These are phyloP conservation scores for Crotalaria pallida DNA, from an alignment of 306 rosid genomes.

Conservation along the genomic window DNA sequence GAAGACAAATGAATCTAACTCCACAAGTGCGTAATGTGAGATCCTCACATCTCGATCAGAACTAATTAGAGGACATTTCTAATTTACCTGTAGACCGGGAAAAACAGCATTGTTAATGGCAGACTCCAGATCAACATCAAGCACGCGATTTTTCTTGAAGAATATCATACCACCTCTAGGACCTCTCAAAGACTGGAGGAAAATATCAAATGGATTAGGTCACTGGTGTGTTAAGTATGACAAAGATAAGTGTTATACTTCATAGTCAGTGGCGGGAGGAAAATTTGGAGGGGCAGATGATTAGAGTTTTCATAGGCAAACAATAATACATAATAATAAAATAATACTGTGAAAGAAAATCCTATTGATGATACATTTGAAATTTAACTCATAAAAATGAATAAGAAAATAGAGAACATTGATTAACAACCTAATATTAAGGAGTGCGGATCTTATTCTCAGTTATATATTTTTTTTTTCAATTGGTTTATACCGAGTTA, in stretches of 20 bases:
- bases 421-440: not conserved
- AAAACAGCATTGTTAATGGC: conserved; percentile 93
- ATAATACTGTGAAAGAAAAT: too few relatives aligned
- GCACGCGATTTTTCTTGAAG: conserved; percentile 80
- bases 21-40: not conserved
- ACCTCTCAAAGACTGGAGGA: conserved; percentile 77
- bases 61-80: conserved; percentile 2
- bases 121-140: conserved; percentile 72
- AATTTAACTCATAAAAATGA: too few relatives aligned
- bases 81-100: conserved; percentile 88
- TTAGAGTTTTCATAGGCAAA: not conserved
- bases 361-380: not conserved
- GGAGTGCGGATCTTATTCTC: not conserved
- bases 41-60: not conserved
- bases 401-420: not conserved
- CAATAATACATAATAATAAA: too few relatives aligned
- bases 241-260: not conserved
- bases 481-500: not conserved
- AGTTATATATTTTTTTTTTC: not conserved
- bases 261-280: not conserved
- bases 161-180: conserved; percentile 99
- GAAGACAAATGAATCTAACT: conserved; percentile 3
- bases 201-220: conserved; percentile 12
- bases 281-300: not conserved
- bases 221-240: not conserved